These are phyloP conservation scores for Colletotrichum agaves DNA, from an alignment of 2,329 filamentous ascomycete genomes.

Conservation along the genomic window DNA sequence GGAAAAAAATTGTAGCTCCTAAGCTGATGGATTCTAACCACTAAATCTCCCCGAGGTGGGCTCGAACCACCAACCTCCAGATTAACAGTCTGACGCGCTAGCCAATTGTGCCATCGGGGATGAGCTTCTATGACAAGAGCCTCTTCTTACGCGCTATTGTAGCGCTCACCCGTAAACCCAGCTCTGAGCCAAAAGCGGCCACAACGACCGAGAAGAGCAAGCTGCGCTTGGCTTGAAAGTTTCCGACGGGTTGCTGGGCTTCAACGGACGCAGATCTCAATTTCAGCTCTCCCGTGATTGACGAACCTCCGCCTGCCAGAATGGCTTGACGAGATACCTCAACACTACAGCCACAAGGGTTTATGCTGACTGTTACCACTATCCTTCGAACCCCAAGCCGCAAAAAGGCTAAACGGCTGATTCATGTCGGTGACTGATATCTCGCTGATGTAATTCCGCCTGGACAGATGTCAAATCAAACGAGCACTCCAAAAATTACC, in stretches of 20 bases:
- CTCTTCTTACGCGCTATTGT: rapidly evolving
- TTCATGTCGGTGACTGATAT: not conserved
- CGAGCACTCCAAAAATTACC: not conserved
- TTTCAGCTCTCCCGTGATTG: not conserved
- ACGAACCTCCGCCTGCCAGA: not conserved
- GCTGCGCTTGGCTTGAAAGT: not conserved
- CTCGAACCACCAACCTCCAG: constrained; percentile 38
- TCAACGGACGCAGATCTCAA: constrained; percentile 8
- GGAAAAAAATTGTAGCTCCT: not conserved
- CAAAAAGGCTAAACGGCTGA: not conserved
- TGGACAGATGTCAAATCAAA: not conserved
- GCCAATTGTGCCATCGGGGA: constrained; percentile 38
- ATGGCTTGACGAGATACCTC: not conserved
- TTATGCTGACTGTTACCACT: not conserved
- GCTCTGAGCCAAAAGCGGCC: too few relatives aligned
- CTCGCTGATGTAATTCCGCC: constrained; percentile 6
- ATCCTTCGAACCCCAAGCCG: not conserved
- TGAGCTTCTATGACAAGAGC: rapidly evolving
- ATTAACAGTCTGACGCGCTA: constrained; percentile 39
- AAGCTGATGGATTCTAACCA: not conserved
- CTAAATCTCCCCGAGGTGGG: constrained; percentile 30
- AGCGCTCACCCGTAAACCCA: rapidly evolving
- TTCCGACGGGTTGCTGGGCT: not conserved
- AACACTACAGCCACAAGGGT: not conserved
- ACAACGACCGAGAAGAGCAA: not conserved